Conservation (phyloP, 169 alveolate genomes). For the Plasmodium reichenowi region DNA sequence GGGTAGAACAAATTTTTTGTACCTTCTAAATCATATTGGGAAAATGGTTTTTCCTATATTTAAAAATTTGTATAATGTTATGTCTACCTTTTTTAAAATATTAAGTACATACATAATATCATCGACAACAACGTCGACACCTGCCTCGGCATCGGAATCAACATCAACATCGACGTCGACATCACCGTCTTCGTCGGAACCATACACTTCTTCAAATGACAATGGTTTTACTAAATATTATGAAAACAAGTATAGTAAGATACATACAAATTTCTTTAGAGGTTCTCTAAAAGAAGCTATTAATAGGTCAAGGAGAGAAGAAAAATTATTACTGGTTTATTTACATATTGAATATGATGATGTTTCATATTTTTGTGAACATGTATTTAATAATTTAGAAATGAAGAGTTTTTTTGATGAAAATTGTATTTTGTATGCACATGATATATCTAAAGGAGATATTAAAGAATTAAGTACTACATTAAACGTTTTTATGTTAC, state of each 20-base stretch:
- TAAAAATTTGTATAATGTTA: conserved; percentile 4
- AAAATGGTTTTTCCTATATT: conserved; percentile 25
- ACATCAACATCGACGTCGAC: too few species aligned
- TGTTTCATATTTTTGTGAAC: conserved; percentile 26
- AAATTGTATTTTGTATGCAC: conserved; percentile 28
- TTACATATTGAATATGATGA: conserved; percentile 49
- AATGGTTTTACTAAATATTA: conserved; percentile 17
- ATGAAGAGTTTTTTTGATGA: conserved; percentile 27
- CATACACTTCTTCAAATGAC: not conserved
- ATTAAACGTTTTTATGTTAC: conserved; percentile 31
- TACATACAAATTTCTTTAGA: conserved; percentile 25
- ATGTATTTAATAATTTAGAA: conserved; percentile 26
- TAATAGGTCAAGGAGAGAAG: conserved; percentile 27
- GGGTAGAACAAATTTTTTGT: conserved; percentile 9
- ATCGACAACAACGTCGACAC: too few species aligned
- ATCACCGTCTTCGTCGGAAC: too few species aligned
- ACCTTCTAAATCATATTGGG: conserved; percentile 17
- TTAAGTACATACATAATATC: conserved; percentile 21
- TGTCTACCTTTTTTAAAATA: conserved; percentile 33
- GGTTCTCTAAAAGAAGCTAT: conserved; percentile 65
- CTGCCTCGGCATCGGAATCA: too few species aligned
- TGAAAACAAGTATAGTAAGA: conserved; percentile 32
- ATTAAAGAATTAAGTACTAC: conserved; percentile 3
- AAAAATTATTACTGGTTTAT: conserved; percentile 43
- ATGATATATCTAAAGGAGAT: conserved; percentile 28